Evolutionary conservation across 257 asterid genomes (phyloP).

Genomic region (Orobanche coerulescens): DNA sequence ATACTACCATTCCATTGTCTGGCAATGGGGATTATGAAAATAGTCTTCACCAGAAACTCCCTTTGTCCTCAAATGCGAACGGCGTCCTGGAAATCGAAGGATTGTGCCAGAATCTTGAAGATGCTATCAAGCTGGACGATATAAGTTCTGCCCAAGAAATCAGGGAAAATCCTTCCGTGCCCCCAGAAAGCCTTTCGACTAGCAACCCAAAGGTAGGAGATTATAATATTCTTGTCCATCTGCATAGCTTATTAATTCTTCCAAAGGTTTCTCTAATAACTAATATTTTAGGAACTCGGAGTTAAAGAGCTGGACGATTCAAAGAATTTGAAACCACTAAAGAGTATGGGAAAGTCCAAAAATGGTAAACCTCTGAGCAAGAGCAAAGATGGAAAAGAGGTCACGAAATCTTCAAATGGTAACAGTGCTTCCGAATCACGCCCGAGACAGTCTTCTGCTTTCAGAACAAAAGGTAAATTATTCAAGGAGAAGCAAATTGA

Average conservation of each 20-base stretch:
- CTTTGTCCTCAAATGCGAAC: constrained; percentile 19
- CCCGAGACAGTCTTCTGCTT: constrained; percentile 21
- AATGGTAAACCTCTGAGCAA: constrained; percentile 26
- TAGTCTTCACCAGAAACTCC: constrained; percentile 19
- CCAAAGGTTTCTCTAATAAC: constrained; percentile 9
- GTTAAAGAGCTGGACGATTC: constrained; percentile 21
- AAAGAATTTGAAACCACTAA: constrained; percentile 28
- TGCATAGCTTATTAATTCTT: background rate
- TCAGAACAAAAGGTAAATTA: constrained; percentile 26
- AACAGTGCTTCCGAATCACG: constrained; percentile 28
- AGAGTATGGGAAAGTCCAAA: constrained; percentile 29
- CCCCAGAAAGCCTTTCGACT: constrained; percentile 27
- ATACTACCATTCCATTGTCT: constrained; percentile 25
- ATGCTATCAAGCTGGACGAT: constrained; percentile 28
- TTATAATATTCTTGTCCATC: background rate
- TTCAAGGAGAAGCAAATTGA: constrained; percentile 25
- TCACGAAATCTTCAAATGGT: constrained; percentile 36
- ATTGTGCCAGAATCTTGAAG: constrained; percentile 27
- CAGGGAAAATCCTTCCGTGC: constrained; percentile 24
- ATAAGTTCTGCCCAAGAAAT: constrained; percentile 11
- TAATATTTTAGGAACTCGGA: constrained; percentile 27
- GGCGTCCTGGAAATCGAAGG: constrained; percentile 26
- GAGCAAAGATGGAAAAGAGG: constrained; percentile 34
- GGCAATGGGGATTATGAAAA: constrained; percentile 26
- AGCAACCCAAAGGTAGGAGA: constrained; percentile 30